Conservation (phyloP, 768 basidiomycete species). For the Lactifluus pinguis region DNA sequence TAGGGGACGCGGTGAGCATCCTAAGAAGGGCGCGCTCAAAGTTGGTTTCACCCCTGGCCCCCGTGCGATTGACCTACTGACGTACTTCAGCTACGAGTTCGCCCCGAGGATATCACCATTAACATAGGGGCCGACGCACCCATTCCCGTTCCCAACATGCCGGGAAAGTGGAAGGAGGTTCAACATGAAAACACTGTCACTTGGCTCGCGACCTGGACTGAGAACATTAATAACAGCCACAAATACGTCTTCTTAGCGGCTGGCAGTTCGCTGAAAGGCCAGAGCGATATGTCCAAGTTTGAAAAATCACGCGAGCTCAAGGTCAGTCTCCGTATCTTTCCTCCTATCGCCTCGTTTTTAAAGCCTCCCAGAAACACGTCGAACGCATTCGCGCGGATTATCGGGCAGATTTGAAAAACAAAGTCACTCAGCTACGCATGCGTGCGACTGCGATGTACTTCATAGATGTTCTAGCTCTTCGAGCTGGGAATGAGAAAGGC, state of each 20-base stretch:
- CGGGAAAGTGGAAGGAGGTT: conserved; percentile 85
- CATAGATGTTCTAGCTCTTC: conserved; percentile 92
- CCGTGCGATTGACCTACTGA: not conserved
- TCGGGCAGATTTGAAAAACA: conserved; percentile 70
- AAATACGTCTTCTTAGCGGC: conserved; percentile 98
- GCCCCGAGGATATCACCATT: conserved; percentile 91
- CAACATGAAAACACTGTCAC: conserved; percentile 94
- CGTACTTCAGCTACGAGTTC: conserved; percentile 59
- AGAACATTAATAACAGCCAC: conserved; percentile 91
- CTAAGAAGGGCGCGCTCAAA: conserved; percentile 93
- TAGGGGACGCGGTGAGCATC: conserved; percentile 96
- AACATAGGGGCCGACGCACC: conserved; percentile 78
- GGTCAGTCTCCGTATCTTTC: conserved; percentile 34
- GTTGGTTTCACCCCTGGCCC: conserved; percentile 30
- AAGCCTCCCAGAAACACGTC: conserved; percentile 61
- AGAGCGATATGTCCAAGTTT: conserved; percentile 96
- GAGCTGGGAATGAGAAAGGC: conserved; percentile 99
- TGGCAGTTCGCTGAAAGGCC: conserved; percentile 95
- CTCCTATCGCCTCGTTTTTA: conserved; percentile 1
- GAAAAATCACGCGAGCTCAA: conserved; percentile 97
- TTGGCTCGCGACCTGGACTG: conserved; percentile 98
- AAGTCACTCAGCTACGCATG: conserved; percentile 91
- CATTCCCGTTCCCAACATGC: conserved; percentile 81
- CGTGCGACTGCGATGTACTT: conserved; percentile 99
- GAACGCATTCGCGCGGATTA: conserved; percentile 89